These are phyloP conservation scores for Boletus sp. DNA, from an alignment of 768 basidiomycete genomes.

Conservation along the genomic window DNA sequence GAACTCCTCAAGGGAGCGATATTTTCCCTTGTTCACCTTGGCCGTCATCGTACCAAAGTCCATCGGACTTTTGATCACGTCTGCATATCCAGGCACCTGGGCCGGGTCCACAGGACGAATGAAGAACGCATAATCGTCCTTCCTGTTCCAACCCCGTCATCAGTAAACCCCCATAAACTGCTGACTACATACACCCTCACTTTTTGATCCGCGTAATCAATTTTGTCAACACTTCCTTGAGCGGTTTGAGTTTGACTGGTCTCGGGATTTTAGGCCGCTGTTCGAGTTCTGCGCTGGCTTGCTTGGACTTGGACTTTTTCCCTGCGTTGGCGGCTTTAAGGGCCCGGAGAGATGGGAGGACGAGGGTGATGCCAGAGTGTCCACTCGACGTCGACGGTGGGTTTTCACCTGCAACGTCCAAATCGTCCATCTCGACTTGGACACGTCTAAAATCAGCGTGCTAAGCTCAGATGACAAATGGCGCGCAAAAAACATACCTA, in stretches of 20 bases:
- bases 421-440: conserved; percentile 31
- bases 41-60: conserved; percentile 83
- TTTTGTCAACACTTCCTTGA: conserved; percentile 69
- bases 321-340: conserved; percentile 54
- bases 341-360: conserved; percentile 63
- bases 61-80: conserved; percentile 84
- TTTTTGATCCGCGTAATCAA: conserved; percentile 73
- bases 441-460: conserved; percentile 3
- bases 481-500: conserved; percentile 7
- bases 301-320: conserved; percentile 44
- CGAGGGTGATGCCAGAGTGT: conserved; percentile 57
- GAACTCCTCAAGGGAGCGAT: conserved; percentile 79
- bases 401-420: conserved; percentile 30
- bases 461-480: background rate
- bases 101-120: conserved; percentile 59
- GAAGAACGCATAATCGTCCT: conserved; percentile 86
- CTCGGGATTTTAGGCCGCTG: conserved; percentile 37
- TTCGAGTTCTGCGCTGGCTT: conserved; percentile 26
- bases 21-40: conserved; percentile 74
- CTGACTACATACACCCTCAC: conserved; percentile 36
- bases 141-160: conserved; percentile 42
- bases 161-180: background rate
- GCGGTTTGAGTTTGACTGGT: conserved; percentile 71
- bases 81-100: conserved; percentile 58
- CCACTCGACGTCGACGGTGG: conserved; percentile 28